A percentile compares a stretch with the other conserved stretches of the same genome.
phyloP scores from a whole-genome alignment of 2,329 filamentous ascomycete genomes.

The Monilinia fructigena region DNA sequence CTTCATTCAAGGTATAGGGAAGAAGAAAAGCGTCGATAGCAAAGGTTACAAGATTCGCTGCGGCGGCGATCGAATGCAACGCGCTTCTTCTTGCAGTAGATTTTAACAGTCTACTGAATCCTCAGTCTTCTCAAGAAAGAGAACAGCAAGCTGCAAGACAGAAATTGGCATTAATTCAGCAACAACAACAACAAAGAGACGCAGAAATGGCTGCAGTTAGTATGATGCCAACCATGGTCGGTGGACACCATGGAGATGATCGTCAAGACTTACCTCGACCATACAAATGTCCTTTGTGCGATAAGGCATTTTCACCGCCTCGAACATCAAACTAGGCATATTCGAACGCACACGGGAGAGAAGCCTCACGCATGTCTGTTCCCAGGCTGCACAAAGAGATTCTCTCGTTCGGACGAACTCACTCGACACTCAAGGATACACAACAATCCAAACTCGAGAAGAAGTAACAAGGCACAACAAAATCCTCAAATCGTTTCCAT shows the following conservation, averaged over 20 bases:
- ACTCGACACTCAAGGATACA: constrained; percentile 97
- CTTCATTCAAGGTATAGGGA: neutral
- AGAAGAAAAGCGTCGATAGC: neutral
- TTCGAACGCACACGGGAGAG: constrained; percentile 95
- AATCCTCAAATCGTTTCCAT: constrained; percentile 49
- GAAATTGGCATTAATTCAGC: constrained; percentile 38
- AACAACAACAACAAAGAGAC: constrained; percentile 40
- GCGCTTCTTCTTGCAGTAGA: constrained; percentile 69
- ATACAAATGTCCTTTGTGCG: constrained; percentile 98
- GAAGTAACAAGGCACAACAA: constrained; percentile 76
- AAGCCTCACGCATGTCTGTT: constrained; percentile 97
- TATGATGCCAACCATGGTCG: constrained; percentile 40
- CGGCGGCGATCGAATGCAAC: constrained; percentile 67
- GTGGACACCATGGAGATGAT: constrained; percentile 42
- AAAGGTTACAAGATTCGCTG: constrained; percentile 34
- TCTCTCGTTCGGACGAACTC: constrained; percentile 93
- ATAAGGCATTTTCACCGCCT: constrained; percentile 98
- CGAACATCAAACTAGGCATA: constrained; percentile 88
- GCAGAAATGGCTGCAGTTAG: constrained; percentile 54
- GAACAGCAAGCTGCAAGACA: constrained; percentile 37
- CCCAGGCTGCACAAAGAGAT: constrained; percentile 93
- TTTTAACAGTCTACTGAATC: constrained; percentile 74
- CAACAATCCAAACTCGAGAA: constrained; percentile 95
- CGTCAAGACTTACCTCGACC: constrained; percentile 77
- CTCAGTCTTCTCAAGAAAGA: constrained; percentile 46